Base-by-base conservation (phyloP, 208 protist species). In the Trypanosoma brucei region DNA sequence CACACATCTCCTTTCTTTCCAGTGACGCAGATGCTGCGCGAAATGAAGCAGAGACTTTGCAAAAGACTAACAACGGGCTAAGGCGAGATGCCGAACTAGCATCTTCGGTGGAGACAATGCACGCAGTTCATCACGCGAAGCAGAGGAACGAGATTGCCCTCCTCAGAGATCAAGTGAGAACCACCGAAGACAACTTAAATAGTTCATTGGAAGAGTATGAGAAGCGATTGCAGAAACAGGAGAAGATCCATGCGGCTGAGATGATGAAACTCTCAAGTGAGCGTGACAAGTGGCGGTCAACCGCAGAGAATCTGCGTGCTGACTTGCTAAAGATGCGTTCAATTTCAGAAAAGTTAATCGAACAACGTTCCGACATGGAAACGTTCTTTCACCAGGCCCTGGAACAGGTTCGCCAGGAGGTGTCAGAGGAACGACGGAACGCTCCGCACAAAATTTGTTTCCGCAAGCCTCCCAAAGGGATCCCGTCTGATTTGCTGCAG, bases 311-410 rank as follows among this genome's bases (percentile, higher is more conserved):
- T 51, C 64, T 90, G 3, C 74, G 71, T 42, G 50, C 66, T 2
- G 86, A 95, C n/a, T 71, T 97, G 11, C 49, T 55, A 33, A 71
- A 83, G 54, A 62, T 96, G 39, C 88, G 88, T 6, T 53, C 48
- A 11, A 58, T 81, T 2, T 76, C 88, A 35, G 11, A 52, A n/a
- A 52, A 78, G 51, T 61, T 97, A 39, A 50, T 95, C n/a, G 38
- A 66, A 5, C 75, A 87, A 57, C 88, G 88, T 31, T 76, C 72
- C 14, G 92, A 96, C 36, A 71, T 97, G 34, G 84, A 97, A 65
- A 44, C 60, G 30, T 97, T 95, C 59, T 97, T 97, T 72, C 68
- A 89, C 62, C 79, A 79, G 1, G 90, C 92, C 0, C 68, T 97
- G 22, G 60, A 57, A 1, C 76, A 95, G 46, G 91, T 97, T n/a